Base-by-base conservation (phyloP, 805 yeast genomes). In the Wickerhamiella spandovensis region DNA sequence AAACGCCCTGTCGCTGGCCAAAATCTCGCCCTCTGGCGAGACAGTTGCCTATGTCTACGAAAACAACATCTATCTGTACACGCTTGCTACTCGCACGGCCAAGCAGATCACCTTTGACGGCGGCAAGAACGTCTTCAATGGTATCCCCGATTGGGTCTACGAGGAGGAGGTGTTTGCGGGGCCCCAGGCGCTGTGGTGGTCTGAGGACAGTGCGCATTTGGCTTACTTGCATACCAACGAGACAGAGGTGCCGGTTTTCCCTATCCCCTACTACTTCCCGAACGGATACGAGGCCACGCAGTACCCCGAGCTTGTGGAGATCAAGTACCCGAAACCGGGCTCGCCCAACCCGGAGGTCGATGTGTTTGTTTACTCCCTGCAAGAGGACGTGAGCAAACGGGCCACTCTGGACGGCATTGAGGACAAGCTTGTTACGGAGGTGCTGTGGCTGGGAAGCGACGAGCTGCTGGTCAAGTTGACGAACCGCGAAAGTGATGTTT, bases 121-220 rank as follows among this genome's bases (percentile, higher is more conserved):
- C 15, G 79, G 80, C 32, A 73, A 70, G 1, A 73, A 77, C 54
- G 70, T 85, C 7, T 86, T 87, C 66, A 83, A 88, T 61, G 96
- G 95, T 2, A 81, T 81, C 53, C 94, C 95, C 0, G 95, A 87
- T 61, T 87, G 96, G 96, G 94, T 86, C 7, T 87, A 87, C 58
- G 96, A 88, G 61, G 96, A 87, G 57, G 96, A 87, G 64, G 92
- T 87, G 0, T 73, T 84, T 48, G 78, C 77, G 35, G 74, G 77
- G 22, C 87, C 81, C 57, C 66, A 73, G 21, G 85, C 89, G 0
- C 56, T 86, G 46, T 87, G 95, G 95, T 88, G 95, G 95, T 82
- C 95, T 5, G 85, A 85, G 8, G 65, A 71, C 42, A 88, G 90
- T 12, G 67, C 74, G n/a, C 73, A 71, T 57, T 61, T 88, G 43